phyloP scores from a whole-genome alignment of 768 basidiomycete genomes.

The Suillus decipiens region DNA sequence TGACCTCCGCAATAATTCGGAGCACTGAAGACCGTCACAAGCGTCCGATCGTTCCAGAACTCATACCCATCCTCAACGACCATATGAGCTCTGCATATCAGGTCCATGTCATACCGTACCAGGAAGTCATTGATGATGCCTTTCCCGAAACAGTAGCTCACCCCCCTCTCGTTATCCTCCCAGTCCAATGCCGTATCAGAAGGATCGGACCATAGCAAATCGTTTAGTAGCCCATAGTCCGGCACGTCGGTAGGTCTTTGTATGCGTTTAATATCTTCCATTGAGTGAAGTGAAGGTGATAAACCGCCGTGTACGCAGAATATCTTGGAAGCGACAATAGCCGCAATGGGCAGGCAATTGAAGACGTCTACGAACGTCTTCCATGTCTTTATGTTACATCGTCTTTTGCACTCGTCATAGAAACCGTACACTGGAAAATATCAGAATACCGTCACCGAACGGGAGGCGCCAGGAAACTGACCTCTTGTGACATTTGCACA shows the following conservation, averaged over 20 bases:
- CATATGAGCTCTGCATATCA: conserved; percentile 99
- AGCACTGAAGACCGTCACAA: conserved; percentile 98
- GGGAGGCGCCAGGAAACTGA: conserved; percentile 37
- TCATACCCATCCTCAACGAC: conserved; percentile 99
- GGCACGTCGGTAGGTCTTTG: conserved; percentile 98
- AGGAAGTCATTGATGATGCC: conserved; percentile 96
- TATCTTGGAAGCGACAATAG: conserved; percentile 98
- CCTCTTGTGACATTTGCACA: conserved; percentile 99
- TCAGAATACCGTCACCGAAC: conserved; percentile 22
- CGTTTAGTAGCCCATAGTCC: conserved; percentile 96
- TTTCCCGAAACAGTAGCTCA: conserved; percentile 99
- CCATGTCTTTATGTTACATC: conserved; percentile 99
- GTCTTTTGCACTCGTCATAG: conserved; percentile 99
- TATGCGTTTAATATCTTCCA: conserved; percentile 99
- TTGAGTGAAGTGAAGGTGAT: conserved; percentile 87
- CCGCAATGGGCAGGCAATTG: conserved; percentile 98
- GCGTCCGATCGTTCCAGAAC: conserved; percentile 98
- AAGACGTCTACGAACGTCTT: conserved; percentile 99
- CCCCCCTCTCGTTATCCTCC: conserved; percentile 99
- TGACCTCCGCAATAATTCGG: conserved; percentile 95
- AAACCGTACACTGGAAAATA: conserved; percentile 85
- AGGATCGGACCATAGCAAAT: conserved; percentile 97
- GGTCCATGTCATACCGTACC: conserved; percentile 94
- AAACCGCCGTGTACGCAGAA: conserved; percentile 98
- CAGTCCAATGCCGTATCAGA: conserved; percentile 97